Conservation (phyloP, 495 filamentous ascomycete genomes). For the Tetracladium setigerum region DNA sequence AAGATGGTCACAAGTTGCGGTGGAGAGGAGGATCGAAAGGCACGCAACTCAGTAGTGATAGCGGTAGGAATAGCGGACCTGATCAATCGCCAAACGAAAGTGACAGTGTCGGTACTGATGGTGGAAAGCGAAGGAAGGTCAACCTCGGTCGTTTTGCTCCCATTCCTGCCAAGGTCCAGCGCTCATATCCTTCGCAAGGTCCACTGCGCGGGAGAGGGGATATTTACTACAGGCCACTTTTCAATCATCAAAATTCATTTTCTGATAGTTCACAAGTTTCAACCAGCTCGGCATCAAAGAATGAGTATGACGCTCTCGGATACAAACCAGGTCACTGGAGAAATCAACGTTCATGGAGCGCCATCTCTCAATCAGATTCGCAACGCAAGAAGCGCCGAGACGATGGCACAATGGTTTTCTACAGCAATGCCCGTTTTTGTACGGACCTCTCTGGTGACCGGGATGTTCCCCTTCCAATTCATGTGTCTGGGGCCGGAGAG, state of each 20-base stretch:
- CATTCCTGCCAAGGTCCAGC: conserved; percentile 19
- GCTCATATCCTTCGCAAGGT: conserved; percentile 15
- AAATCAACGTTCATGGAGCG: conserved; percentile 16
- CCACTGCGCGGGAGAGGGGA: conserved; percentile 2
- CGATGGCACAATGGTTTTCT: conserved; percentile 74
- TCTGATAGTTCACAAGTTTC: conserved; percentile 19
- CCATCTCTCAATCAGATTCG: conserved; percentile 30
- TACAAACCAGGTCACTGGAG: background rate
- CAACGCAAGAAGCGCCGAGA: conserved; percentile 30
- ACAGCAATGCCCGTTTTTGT: conserved; percentile 65
- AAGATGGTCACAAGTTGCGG: conserved; percentile 64
- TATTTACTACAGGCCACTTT: conserved; percentile 60
- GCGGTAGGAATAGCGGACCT: conserved; percentile 31
- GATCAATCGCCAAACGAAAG: conserved; percentile 32
- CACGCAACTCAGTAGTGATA: conserved; percentile 52
- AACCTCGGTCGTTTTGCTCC: conserved; percentile 12
- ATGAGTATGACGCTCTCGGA: background rate
- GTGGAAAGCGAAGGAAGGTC: conserved; percentile 24
- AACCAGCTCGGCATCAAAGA: conserved; percentile 15
- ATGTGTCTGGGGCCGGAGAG: conserved; percentile 29
- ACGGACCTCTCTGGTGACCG: conserved; percentile 66
- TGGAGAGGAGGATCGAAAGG: conserved; percentile 62
- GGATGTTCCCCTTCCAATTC: conserved; percentile 29
- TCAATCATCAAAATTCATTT: conserved; percentile 39
- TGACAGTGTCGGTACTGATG: conserved; percentile 31